Evolutionary conservation across 345 rosid species (phyloP), one percentile per base, ranked within the genome.

Genomic region (Cochlearia excelsa): DNA sequence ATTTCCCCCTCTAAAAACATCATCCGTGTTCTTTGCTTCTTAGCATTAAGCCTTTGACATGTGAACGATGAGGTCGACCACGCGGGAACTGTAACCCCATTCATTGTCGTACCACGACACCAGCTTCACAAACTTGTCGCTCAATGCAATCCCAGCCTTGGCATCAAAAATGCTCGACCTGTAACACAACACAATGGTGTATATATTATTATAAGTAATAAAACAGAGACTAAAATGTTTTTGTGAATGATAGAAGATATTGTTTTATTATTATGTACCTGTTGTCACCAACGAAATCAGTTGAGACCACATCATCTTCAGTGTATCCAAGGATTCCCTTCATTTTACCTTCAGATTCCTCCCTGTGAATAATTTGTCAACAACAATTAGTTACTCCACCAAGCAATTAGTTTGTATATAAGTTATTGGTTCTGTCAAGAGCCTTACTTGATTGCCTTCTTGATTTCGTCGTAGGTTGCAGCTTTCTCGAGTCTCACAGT

Each of bases 161-260:
- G 97, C 95, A 72, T 90, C 94, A 34, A 90, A 90, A n/a, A 90
- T 82, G 85, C 95, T 90, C 51, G 95, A 90, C 79, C 97, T 86
- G 71, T n/a, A 44, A 9, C 26, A 34, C 5, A 37, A 37, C 5
- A 37, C 40, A 37, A 16, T 16, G 23, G 23, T 16, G 23, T 37
- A 37, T 5, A 33, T 5, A 33, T 33, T 5, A 33, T 33, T 5
- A 33, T 33, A 33, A 33, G 35, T 33, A 33, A 33, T 5, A 33
- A 16, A 33, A 33, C 35, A 33, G 5, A 33, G 35, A 33, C 5
- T 33, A 2, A 0, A 33, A 33, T 3, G 5, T 33, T 33, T 33
- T 5, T 16, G 23, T 16, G 23, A 16, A 16, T 16, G 23, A 16
- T 16, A 16, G 23, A 33, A 33, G 35, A 33, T 3, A 33, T 2